Evolutionary conservation across 495 filamentous ascomycete genomes (phyloP).

Genomic region (Lasiosphaeris hirsuta): DNA sequence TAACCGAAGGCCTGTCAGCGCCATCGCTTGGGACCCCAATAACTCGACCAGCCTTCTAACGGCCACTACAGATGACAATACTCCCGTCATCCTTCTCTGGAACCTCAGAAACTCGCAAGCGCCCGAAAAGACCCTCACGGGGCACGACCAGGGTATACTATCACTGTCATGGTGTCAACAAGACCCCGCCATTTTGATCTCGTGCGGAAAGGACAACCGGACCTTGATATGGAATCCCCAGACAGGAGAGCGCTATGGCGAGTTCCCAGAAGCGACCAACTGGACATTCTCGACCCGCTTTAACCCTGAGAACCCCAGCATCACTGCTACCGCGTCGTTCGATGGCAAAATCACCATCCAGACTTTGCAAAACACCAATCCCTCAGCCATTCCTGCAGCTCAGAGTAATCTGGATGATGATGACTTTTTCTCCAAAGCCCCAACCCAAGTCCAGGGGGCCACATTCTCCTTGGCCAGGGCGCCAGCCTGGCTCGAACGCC

Average conservation of each 20-base stretch:
- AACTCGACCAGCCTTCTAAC: constrained; percentile 92
- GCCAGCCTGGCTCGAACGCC: constrained; percentile 85
- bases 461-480: constrained; percentile 82
- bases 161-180: constrained; percentile 95
- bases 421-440: constrained; percentile 94
- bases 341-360: constrained; percentile 93
- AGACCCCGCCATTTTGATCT: constrained; percentile 85
- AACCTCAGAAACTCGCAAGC: constrained; percentile 94
- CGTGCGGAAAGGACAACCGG: constrained; percentile 94
- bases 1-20: constrained; percentile 88
- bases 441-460: constrained; percentile 82
- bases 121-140: constrained; percentile 81
- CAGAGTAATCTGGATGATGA: constrained; percentile 72
- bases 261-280: constrained; percentile 95
- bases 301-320: constrained; percentile 86
- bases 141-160: constrained; percentile 88
- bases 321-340: constrained; percentile 92
- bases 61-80: constrained; percentile 85
- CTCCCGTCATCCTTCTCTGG: constrained; percentile 88
- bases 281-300: constrained; percentile 97
- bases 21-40: constrained; percentile 95
- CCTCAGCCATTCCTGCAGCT: constrained; percentile 54
- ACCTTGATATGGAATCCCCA: constrained; percentile 96
- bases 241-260: constrained; percentile 78
- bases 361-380: constrained; percentile 84